Base-by-base conservation (phyloP, 352 stramenopile genomes). In the Phytophthora tubulina region DNA sequence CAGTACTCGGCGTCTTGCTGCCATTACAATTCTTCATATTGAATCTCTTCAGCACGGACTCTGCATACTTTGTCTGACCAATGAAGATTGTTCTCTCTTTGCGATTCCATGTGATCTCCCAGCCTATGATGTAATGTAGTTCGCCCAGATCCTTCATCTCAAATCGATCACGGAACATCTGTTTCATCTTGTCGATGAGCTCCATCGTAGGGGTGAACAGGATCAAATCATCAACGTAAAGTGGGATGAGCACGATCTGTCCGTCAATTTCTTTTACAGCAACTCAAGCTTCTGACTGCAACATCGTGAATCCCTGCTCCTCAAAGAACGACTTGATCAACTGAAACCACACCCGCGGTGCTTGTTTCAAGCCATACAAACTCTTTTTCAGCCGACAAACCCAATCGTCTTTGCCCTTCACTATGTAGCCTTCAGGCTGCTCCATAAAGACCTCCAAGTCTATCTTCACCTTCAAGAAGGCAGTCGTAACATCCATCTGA, bases 191-290 rank as follows among this genome's bases (percentile, higher is more conserved):
- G 0, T 67, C 33, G 0, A 71, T 78, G 1, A 68, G 33, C 1
- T 21, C 17, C 44, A 39, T 73, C 8, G 6, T 74, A 1, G 65
- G 61, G 6, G 65, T 60, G 52, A 75, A 78, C 7, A 78, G 38
- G 2, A 75, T 61, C 7, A 74, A 33, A 46, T 78, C 65, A 55
- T 78, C 71, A 0, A 74, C 71, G 38, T 74, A 78, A 9, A 78
- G 63, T 0, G 70, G 45, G 4, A 72, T 74, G 10, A 73, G 73
- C 17, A 70, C 56, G 0, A 67, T 31, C 5, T 45, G 13, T 45
- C 59, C 57, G 58, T 73, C 48, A 38, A 66, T 54, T 0, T 38
- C 52, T 32, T 67, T 72, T 3, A 73, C 46, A 21, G 21, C 21
- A 21, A 21, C 21, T 21, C 21, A 21, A 21, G 21, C 21, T 21